Evolutionary conservation across 352 stramenopile species (phyloP).

Genomic region (Pythium inflatum): DNA sequence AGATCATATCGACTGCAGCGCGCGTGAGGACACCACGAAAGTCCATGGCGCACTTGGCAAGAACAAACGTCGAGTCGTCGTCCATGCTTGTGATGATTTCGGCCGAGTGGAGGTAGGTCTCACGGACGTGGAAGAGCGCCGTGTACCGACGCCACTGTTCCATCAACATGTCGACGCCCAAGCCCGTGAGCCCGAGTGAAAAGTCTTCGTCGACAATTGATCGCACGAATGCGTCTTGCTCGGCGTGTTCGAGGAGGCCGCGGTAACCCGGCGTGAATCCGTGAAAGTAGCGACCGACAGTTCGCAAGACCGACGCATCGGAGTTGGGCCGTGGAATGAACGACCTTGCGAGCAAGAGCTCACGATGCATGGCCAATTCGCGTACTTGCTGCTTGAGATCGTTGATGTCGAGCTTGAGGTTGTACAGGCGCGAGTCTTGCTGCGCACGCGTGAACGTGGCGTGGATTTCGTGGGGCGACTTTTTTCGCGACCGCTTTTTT

Average conservation of each 20-base stretch:
- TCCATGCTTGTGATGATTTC: not conserved
- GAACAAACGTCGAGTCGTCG: too few relatives aligned
- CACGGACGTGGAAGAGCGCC: slow-evolving; percentile 38
- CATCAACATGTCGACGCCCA: slow-evolving; percentile 36
- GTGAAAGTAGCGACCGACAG: slow-evolving; percentile 1
- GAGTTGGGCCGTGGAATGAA: not conserved
- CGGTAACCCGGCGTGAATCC: slow-evolving; percentile 8
- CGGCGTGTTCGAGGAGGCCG: not conserved
- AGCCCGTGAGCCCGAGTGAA: not conserved
- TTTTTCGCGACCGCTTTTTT: not conserved
- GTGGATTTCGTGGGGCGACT: not conserved
- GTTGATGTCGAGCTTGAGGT: slow-evolving; percentile 6
- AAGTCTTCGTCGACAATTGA: slow-evolving; percentile 13
- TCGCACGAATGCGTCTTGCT: slow-evolving; percentile 10
- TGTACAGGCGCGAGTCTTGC: slow-evolving; percentile 7
- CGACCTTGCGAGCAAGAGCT: slow-evolving; percentile 8
- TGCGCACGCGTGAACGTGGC: not conserved
- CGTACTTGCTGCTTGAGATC: slow-evolving; percentile 4
- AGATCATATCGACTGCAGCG: slow-evolving; percentile 17
- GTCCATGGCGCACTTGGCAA: slow-evolving; percentile 13
- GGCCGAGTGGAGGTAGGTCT: slow-evolving; percentile 28
- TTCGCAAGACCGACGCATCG: not conserved
- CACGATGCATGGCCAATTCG: not conserved
- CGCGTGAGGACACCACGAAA: slow-evolving; percentile 23
- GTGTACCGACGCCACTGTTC: slow-evolving; percentile 58